Evolutionary conservation across 176 grass and related monocot species (phyloP).

Genomic region (Oropetium thomaeum): DNA sequence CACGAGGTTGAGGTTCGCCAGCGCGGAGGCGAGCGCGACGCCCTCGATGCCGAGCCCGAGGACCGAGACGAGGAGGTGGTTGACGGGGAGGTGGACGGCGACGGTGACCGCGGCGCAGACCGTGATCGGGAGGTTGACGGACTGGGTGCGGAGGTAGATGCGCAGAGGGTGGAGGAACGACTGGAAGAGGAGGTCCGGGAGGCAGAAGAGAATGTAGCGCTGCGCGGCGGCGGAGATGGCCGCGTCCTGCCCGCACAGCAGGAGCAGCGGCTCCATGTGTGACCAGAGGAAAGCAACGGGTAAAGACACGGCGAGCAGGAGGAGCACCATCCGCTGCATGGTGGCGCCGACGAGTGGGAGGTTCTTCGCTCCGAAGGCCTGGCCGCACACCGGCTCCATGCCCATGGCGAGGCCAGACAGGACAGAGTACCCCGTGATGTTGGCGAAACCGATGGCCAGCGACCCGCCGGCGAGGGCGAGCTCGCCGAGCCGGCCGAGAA

Average conservation of each 20-base stretch:
- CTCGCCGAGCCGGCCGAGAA: conserved; percentile 75
- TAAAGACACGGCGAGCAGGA: conserved; percentile 62
- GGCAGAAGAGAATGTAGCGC: conserved; percentile 65
- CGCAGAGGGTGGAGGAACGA: conserved; percentile 92
- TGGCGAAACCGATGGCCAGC: conserved; percentile 91
- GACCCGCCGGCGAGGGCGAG: conserved; percentile 86
- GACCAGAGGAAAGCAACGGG: conserved; percentile 70
- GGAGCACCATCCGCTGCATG: conserved; percentile 70
- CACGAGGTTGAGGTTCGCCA: conserved; percentile 81
- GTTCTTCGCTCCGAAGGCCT: conserved; percentile 74
- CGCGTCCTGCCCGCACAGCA: conserved; percentile 70
- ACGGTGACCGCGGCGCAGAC: conserved; percentile 61
- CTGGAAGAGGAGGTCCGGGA: conserved; percentile 87
- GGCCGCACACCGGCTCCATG: conserved; percentile 96
- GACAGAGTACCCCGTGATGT: conserved; percentile 91
- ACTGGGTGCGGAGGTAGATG: conserved; percentile 88
- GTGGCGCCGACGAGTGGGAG: conserved; percentile 64
- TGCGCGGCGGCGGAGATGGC: conserved; percentile 59
- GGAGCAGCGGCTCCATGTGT: conserved; percentile 75
- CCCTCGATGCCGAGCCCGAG: conserved; percentile 66
- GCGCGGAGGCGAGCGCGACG: conserved; percentile 71
- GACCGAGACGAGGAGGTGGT: conserved; percentile 66
- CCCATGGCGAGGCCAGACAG: conserved; percentile 86
- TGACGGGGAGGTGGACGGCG: conserved; percentile 67
- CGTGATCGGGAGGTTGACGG: conserved; percentile 79